Evolutionary conservation across 345 rosid species (phyloP), one percentile per base, ranked within the genome.

Genomic region (Noccaea bulbosa): DNA sequence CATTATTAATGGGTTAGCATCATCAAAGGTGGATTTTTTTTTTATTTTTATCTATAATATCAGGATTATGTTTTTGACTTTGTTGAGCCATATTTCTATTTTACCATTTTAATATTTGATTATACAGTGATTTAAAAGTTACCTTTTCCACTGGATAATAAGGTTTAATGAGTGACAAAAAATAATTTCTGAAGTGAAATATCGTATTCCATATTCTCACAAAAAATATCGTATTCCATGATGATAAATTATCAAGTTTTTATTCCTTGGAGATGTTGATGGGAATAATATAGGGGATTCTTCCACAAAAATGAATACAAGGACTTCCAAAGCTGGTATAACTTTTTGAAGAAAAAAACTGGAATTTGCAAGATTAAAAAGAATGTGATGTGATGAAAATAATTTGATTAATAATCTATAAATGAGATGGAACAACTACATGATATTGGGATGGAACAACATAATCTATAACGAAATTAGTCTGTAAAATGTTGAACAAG

Each of bases 1-100:
- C 9, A 7, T 58, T 67, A 10, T 40, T 41, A 10, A 66, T 72
- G 22, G 22, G 22, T 20, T 20, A 44, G 24, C 27, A 65, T 65
- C 77, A 47, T 64, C 62, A 33, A 53, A 61, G 32, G 50, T 53
- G 8, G 12, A 17, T 71, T 9, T 8, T 33, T 24, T 45, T 62
- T 20, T 32, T 11, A 0, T 14, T 54, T 3, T 55, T 39, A 55
- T 48, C 37, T 12, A 30, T 33, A 35, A 5, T 47, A 57, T 20
- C 47, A 65, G n/a, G 77, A 73, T 73, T 65, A 41, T 55, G 60
- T 65, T 56, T 73, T 65, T 66, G 72, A 73, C 60, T 57, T 73
- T 49, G 4, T 44, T 35, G 12, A 43, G 11, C 45, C 11, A 16
- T 27, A 27, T 22, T 64, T 61, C 0, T 16, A 14, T 17, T 60